Base-by-base conservation (phyloP, 257 asterid genomes). In the Nicotiana otophora region DNA sequence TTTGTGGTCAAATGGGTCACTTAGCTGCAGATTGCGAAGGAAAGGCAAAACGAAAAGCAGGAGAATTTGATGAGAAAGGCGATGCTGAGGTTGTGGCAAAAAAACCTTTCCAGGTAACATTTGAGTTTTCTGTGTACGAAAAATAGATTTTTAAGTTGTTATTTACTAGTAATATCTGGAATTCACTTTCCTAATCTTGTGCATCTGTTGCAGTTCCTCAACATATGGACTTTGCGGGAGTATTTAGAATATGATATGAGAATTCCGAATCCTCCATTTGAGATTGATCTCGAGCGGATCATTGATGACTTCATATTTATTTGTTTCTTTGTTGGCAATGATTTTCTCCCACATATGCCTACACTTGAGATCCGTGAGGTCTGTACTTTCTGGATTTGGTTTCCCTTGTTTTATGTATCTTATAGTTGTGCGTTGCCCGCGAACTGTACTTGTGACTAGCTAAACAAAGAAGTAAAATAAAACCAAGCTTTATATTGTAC, bases 281-380 rank as follows among this genome's bases (percentile, higher is more conserved):
- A 93, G 93, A 87, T 90, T 78, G 99, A 96, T 83, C 82, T 92
- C 17, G 99, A 96, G 85, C 85, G 97, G 88, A 89, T 96, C 61
- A 80, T 94, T 80, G 99, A 96, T 78, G 99, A 96, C 87, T 96
- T 94, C 86, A 93, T 96, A 85, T 96, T 96, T 89, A 90, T 96
- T 78, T 96, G 99, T 87, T 96, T 96, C 92, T 96, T 96, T 80
- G 98, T 96, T 33, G 99, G 99, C 85, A 96, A 96, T 83, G 99
- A 96, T 86, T 96, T 96, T 83, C 87, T 96, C 91, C 99, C 99
- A 5, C 99, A 96, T 86, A 96, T 96, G 99, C 99, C 99, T 57
- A 96, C 99, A 33, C 97, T 96, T 61, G 99, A 96, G 96, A 96
- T 94, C 65, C 98, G 98, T 39, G 99, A 96, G 98, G 99, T 94